Conservation (phyloP, 768 basidiomycete species). For the Serpula lacrymans region DNA sequence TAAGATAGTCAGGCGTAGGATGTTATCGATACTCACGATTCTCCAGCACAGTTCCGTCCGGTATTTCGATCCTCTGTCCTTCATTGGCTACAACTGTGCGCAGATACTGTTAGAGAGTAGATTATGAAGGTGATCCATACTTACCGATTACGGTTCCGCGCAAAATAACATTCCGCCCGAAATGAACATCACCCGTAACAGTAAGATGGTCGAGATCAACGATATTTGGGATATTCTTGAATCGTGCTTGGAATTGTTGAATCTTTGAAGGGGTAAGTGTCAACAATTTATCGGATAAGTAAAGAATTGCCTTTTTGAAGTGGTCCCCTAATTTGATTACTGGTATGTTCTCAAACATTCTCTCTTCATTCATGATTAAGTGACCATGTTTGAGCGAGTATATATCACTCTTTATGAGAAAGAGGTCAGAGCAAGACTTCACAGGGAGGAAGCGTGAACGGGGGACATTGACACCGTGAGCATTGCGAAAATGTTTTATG, state of each 20-base stretch:
- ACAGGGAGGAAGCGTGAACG: conserved; percentile 92
- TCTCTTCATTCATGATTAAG: conserved; percentile 75
- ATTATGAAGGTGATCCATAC: conserved; percentile 10
- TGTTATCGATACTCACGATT: conserved; percentile 40
- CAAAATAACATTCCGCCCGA: conserved; percentile 82
- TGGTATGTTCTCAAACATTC: conserved; percentile 87
- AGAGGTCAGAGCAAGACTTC: conserved; percentile 82
- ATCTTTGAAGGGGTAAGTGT: conserved; percentile 42
- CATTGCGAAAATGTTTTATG: conserved; percentile 89
- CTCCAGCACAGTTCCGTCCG: conserved; percentile 77
- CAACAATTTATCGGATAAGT: neutral
- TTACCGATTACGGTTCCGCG: conserved; percentile 84
- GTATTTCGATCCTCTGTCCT: conserved; percentile 78
- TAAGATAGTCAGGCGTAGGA: neutral
- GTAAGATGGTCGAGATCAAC: conserved; percentile 93
- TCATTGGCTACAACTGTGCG: conserved; percentile 69
- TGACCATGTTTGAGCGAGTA: conserved; percentile 89
- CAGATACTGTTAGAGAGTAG: neutral
- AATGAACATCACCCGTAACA: conserved; percentile 87
- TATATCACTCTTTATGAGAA: conserved; percentile 89
- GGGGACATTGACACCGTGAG: conserved; percentile 93
- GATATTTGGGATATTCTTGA: conserved; percentile 91
- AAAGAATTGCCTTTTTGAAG: conserved; percentile 81
- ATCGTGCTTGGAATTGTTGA: conserved; percentile 88
- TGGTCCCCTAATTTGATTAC: conserved; percentile 96